A percentile compares a stretch with the other conserved stretches of the same genome.
phyloP scores from a whole-genome alignment of 495 filamentous ascomycete species.

The Aspergillus campestris region DNA sequence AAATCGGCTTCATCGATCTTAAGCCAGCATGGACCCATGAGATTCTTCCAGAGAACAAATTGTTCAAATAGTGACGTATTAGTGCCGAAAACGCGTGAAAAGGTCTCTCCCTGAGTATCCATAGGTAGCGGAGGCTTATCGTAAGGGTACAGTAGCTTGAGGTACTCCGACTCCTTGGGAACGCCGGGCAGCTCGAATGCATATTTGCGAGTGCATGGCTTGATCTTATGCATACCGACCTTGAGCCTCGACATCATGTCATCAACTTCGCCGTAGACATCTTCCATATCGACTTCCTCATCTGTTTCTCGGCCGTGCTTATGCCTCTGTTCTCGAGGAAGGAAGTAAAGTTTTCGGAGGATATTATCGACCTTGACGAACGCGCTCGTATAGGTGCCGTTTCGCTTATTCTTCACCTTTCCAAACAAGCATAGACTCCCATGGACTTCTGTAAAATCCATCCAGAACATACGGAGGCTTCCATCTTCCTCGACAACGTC shows the following conservation, averaged over 20 bases:
- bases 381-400: conserved; percentile 70
- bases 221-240: conserved; percentile 88
- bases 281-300: conserved; percentile 78
- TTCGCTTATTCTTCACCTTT: conserved; percentile 88
- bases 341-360: conserved; percentile 83
- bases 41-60: conserved; percentile 95
- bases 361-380: conserved; percentile 97
- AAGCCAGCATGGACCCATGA: conserved; percentile 98
- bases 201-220: conserved; percentile 81
- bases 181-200: conserved; percentile 87
- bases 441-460: conserved; percentile 90
- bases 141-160: conserved; percentile 92
- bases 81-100: conserved; percentile 88
- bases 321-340: conserved; percentile 67
- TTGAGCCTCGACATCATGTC: conserved; percentile 72
- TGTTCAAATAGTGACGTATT: conserved; percentile 95
- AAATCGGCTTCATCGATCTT: conserved; percentile 80
- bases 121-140: conserved; percentile 61
- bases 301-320: conserved; percentile 58
- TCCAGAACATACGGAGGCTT: conserved; percentile 90
- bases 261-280: conserved; percentile 85
- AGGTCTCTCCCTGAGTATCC: conserved; percentile 75
- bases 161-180: conserved; percentile 80
- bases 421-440: conserved; percentile 91
- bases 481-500: conserved; percentile 87